phyloP scores from a whole-genome alignment of 2,329 filamentous ascomycete species.

The Erysiphe neolycopersici region DNA sequence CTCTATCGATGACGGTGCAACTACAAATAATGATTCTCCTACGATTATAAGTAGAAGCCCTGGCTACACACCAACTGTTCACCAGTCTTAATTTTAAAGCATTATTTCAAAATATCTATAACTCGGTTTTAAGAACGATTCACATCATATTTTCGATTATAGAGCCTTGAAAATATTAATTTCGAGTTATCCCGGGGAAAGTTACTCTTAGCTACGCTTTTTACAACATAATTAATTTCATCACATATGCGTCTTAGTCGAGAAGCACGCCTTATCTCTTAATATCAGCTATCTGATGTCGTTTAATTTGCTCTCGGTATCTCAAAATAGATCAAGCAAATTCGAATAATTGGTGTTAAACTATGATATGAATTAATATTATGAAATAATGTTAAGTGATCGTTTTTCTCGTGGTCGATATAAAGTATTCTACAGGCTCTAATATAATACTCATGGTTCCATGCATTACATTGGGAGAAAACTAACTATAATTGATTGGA shows the following conservation, averaged over 20 bases:
- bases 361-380: not conserved
- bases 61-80: constrained; percentile 10
- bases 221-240: constrained; percentile 7
- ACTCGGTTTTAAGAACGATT: not conserved
- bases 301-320: not conserved
- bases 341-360: not conserved
- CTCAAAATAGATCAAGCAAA: not conserved
- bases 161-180: constrained; percentile 2
- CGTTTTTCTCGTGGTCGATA: not conserved
- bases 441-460: not conserved
- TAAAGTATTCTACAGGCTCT: not conserved
- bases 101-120: constrained; percentile 1
- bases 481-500: not conserved
- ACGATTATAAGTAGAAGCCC: constrained; percentile 8
- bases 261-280: constrained; percentile 10
- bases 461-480: not conserved
- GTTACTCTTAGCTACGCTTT: constrained; percentile 3
- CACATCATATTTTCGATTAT: constrained; percentile 3
- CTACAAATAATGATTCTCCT: constrained; percentile 12
- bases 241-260: constrained; percentile 8
- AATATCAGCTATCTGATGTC: constrained; percentile 9
- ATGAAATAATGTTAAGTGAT: not conserved
- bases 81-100: constrained; percentile 8
- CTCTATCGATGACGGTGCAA: constrained; percentile 12
- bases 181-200: constrained; percentile 1